Conservation (phyloP, 2,329 filamentous ascomycete species). For the Alternaria triticimaculans region DNA sequence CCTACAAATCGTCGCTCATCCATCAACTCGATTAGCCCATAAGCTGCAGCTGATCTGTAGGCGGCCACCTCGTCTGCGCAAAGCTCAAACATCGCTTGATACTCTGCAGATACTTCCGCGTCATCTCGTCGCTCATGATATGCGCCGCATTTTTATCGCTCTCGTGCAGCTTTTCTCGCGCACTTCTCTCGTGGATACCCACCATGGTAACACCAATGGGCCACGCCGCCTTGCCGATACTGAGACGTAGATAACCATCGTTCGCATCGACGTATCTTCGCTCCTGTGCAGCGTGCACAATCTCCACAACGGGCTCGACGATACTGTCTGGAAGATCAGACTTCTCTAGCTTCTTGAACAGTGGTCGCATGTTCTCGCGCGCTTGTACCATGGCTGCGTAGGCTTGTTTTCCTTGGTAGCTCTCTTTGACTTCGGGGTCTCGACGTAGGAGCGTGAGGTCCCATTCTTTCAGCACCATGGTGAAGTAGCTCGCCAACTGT, state of each 20-base stretch:
- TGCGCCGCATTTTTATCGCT: conserved; percentile 79
- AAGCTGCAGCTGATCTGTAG: conserved; percentile 87
- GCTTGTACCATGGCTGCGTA: conserved; percentile 86
- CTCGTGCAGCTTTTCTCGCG: conserved; percentile 92
- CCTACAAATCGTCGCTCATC: not conserved
- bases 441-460: conserved; percentile 73
- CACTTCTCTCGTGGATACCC: conserved; percentile 96
- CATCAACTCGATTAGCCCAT: conserved; percentile 72
- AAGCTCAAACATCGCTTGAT: conserved; percentile 97
- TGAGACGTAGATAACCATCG: conserved; percentile 89
- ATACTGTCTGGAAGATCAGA: conserved; percentile 79
- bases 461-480: conserved; percentile 92
- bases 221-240: conserved; percentile 97
- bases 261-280: conserved; percentile 95
- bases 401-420: conserved; percentile 80
- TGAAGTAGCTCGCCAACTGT: conserved; percentile 94
- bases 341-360: conserved; percentile 89
- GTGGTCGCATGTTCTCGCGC: conserved; percentile 82
- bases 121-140: conserved; percentile 96
- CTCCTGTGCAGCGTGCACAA: conserved; percentile 88
- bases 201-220: conserved; percentile 99
- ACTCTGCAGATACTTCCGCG: conserved; percentile 94
- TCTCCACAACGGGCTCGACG: conserved; percentile 84
- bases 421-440: conserved; percentile 66
- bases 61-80: conserved; percentile 95